phyloP scores from a whole-genome alignment of 2,329 filamentous ascomycete species.

The Tothia fuscella region DNA sequence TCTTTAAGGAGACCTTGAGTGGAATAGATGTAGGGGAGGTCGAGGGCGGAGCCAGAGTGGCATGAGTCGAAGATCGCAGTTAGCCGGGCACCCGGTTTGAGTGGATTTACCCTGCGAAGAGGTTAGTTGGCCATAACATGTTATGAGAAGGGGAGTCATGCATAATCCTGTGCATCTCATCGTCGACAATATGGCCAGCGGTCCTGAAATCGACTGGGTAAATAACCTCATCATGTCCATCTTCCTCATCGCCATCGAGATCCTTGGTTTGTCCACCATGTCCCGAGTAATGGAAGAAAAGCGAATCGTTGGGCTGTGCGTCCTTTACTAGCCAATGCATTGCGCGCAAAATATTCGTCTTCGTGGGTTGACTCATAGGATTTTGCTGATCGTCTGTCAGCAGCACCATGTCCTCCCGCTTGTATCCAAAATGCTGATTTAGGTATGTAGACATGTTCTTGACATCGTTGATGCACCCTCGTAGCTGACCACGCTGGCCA shows the following conservation, averaged over 20 bases:
- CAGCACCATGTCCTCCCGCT: constrained; percentile 92
- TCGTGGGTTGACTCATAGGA: constrained; percentile 92
- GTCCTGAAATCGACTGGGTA: constrained; percentile 73
- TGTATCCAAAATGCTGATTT: constrained; percentile 81
- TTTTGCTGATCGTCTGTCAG: constrained; percentile 96
- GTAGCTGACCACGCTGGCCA: constrained; percentile 75
- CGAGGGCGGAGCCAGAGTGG: constrained; percentile 66
- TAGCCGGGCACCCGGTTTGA: constrained; percentile 71
- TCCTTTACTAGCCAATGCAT: constrained; percentile 99
- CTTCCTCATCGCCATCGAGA: constrained; percentile 66
- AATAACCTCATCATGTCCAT: constrained; percentile 74
- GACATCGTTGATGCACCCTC: constrained; percentile 94
- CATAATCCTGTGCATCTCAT: constrained; percentile 71
- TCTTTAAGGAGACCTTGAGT: constrained; percentile 72
- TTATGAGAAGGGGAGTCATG: constrained; percentile 14
- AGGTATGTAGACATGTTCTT: constrained; percentile 93
- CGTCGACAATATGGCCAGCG: constrained; percentile 71
- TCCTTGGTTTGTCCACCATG: constrained; percentile 76
- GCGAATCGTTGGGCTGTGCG: constrained; percentile 78
- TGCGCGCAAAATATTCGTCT: constrained; percentile 84
- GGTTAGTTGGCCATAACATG: constrained; percentile 13
- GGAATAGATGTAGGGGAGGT: constrained; percentile 69
- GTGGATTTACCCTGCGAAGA: constrained; percentile 46
- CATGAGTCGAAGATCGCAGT: constrained; percentile 76
- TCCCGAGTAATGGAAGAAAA: constrained; percentile 94